Percentiles rank a stretch among this genome's conserved stretches.
Evolutionary conservation across 1,284 basidiomycete genomes (phyloP).

Genomic region (Microbotryomycetes sp.): DNA sequence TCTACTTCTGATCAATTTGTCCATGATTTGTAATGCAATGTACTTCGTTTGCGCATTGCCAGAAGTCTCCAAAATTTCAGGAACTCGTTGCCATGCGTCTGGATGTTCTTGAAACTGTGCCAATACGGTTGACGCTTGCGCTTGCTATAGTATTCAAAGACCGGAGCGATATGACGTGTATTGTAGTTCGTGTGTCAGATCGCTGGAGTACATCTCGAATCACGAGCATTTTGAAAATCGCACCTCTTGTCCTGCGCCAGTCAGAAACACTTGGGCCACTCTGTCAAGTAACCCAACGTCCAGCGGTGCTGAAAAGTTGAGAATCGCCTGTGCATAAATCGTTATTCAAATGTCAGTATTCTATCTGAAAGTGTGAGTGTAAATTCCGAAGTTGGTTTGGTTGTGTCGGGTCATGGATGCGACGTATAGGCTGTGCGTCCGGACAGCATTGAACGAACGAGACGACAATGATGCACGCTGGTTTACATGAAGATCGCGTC

Average conservation of each 20-base stretch:
- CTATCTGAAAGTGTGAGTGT: too few species aligned
- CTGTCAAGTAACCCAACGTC: conserved; percentile 78
- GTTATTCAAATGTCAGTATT: too few species aligned
- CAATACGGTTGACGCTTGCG: conserved; percentile 52
- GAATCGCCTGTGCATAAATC: conserved; percentile 70
- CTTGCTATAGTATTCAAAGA: conserved; percentile 7
- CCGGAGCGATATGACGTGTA: not conserved
- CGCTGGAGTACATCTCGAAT: too few species aligned
- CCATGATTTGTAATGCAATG: conserved; percentile 88
- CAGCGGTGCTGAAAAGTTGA: conserved; percentile 78
- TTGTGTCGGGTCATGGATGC: too few species aligned
- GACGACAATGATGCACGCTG: too few species aligned
- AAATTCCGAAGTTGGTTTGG: too few species aligned
- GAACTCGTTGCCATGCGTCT: conserved; percentile 97
- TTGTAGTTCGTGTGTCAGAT: conserved; percentile 8
- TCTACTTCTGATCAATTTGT: conserved; percentile 85
- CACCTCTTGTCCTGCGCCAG: conserved; percentile 68
- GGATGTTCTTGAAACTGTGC: conserved; percentile 95
- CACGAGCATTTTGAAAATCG: conserved; percentile 35
- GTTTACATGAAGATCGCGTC: too few species aligned
- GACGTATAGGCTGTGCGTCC: too few species aligned
- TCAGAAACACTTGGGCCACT: conserved; percentile 76
- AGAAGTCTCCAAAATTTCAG: conserved; percentile 82
- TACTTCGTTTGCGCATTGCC: conserved; percentile 90
- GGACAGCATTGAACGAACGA: too few species aligned